A percentile compares a stretch with the other conserved stretches of the same genome.
Evolutionary conservation across 1,284 basidiomycete species (phyloP).

Genomic region (Mixia osmundae): DNA sequence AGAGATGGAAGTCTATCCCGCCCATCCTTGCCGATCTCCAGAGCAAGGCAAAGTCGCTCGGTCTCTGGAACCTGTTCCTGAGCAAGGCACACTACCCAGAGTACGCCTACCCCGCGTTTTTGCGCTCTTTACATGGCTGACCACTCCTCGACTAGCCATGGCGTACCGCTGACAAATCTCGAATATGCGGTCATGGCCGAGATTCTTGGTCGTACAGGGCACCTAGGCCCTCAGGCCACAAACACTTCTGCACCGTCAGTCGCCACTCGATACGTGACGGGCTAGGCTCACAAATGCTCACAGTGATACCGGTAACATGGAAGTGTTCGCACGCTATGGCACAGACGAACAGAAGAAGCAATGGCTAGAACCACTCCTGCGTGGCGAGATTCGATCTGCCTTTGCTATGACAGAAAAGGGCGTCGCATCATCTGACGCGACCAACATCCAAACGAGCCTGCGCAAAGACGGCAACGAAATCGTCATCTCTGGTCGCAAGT

Average conservation of each 20-base stretch:
- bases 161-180: conserved; percentile 72
- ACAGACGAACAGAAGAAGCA: conserved; percentile 67
- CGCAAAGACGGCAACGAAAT: conserved; percentile 65
- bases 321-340: conserved; percentile 1
- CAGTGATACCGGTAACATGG: conserved; percentile 19
- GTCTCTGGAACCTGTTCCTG: conserved; percentile 92
- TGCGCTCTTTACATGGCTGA: not conserved
- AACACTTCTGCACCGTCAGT: conserved; percentile 13
- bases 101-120: conserved; percentile 1
- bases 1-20: conserved; percentile 65
- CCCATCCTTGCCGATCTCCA: conserved; percentile 67
- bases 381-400: conserved; percentile 77
- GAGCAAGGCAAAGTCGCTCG: conserved; percentile 57
- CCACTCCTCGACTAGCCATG: conserved; percentile 24
- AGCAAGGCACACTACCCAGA: conserved; percentile 72
- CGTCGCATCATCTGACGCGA: conserved; percentile 33
- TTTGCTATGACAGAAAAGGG: conserved; percentile 89
- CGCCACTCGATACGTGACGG: not conserved
- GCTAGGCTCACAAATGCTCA: not conserved
- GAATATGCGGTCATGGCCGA: conserved; percentile 98
- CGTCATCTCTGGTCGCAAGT: conserved; percentile 90
- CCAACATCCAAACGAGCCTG: conserved; percentile 79
- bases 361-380: conserved; percentile 68
- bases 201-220: conserved; percentile 46
- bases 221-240: conserved; percentile 17